phyloP scores from a whole-genome alignment of 176 grass and related monocot species.

The Pontederia crassipes region DNA sequence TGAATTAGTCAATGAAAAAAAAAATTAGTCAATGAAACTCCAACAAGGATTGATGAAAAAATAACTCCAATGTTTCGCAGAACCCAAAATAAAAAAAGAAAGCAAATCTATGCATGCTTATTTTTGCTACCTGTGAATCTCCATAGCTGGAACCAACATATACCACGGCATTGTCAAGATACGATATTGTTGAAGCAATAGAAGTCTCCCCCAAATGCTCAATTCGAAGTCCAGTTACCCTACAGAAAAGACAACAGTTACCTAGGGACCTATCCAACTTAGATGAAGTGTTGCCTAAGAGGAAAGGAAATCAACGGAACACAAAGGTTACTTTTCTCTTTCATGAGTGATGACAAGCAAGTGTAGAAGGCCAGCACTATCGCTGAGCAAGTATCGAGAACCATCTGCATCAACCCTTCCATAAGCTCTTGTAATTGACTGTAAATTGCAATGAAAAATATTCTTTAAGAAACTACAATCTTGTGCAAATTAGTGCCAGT shows the following conservation, averaged over 20 bases:
- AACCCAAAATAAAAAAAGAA: not conserved
- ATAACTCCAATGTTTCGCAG: too few relatives aligned
- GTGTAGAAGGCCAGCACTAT: conserved; percentile 81
- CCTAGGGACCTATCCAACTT: conserved; percentile 19
- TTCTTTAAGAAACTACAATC: not conserved
- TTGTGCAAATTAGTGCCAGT: not conserved
- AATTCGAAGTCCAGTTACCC: conserved; percentile 97
- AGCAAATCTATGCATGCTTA: not conserved
- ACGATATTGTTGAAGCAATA: conserved; percentile 86
- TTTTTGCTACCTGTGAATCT: conserved; percentile 77
- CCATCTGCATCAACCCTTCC: conserved; percentile 94
- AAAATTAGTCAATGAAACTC: too few relatives aligned
- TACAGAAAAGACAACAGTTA: conserved; percentile 25
- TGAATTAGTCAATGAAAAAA: too few relatives aligned
- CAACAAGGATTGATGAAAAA: too few relatives aligned
- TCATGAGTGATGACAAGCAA: conserved; percentile 97
- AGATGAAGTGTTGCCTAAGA: conserved; percentile 1
- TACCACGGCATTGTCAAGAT: conserved; percentile 97
- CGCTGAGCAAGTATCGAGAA: conserved; percentile 91
- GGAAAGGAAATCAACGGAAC: not conserved
- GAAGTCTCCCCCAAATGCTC: conserved; percentile 92
- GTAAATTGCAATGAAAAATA: conserved; percentile 13
- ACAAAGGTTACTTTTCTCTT: conserved; percentile 54
- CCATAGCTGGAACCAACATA: conserved; percentile 97
- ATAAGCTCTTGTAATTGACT: conserved; percentile 97